A percentile compares a stretch with the other conserved stretches of the same genome.
Evolutionary conservation across 1,284 basidiomycete species (phyloP).

Genomic region (Malassezia psittaci): DNA sequence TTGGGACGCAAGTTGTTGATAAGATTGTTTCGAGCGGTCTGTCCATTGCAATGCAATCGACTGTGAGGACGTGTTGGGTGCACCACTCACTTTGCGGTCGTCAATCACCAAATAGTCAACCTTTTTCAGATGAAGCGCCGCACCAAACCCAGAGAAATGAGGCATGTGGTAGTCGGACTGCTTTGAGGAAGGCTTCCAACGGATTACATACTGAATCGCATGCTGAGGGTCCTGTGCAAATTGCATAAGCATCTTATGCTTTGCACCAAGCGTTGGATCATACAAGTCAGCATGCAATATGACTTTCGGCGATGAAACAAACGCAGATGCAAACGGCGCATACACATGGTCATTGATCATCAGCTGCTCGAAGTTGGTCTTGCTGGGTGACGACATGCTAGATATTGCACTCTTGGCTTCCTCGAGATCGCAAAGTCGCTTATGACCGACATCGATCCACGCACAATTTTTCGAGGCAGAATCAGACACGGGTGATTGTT

Average conservation of each 20-base stretch:
- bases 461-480: slow-evolving; percentile 16
- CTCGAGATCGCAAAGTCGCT: slow-evolving; percentile 4
- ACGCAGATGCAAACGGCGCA: background rate
- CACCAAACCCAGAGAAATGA: slow-evolving; percentile 72
- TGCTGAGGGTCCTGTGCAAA: background rate
- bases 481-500: slow-evolving; percentile 18
- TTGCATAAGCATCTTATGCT: slow-evolving; percentile 26
- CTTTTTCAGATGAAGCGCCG: slow-evolving; percentile 85
- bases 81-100: slow-evolving; percentile 32
- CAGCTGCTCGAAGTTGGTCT: no score
- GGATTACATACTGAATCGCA: slow-evolving; percentile 30
- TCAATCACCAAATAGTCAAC: slow-evolving; percentile 83
- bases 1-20: background rate
- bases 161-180: background rate
- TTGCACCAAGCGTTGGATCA: slow-evolving; percentile 26
- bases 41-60: background rate
- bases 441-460: slow-evolving; percentile 37
- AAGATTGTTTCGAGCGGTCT: background rate
- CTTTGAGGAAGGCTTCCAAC: slow-evolving; percentile 37
- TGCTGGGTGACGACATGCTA: background rate
- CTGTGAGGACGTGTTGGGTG: background rate
- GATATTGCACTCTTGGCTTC: slow-evolving; percentile 19
- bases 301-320: background rate
- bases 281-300: slow-evolving; percentile 39
- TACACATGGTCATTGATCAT: slow-evolving; percentile 21